A percentile compares a stretch with the other conserved stretches of the same genome.
Conservation (phyloP, 1,284 basidiomycete species). For the Tetrapyrgos nigripes region DNA sequence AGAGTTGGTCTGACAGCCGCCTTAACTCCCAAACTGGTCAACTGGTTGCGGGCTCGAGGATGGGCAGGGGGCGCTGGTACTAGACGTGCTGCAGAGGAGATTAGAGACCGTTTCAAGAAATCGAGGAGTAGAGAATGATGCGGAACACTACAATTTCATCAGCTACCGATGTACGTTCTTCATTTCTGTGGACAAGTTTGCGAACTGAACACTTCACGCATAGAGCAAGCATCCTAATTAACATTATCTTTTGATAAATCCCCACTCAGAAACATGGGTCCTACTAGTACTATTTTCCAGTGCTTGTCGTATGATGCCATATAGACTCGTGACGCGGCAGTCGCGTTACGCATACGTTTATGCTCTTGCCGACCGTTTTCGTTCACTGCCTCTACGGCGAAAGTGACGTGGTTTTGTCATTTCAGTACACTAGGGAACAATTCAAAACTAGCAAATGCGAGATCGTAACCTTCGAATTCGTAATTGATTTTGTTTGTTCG, state of each 20-base stretch:
- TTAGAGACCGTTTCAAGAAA: conserved; percentile 60
- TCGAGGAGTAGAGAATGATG: conserved; percentile 29
- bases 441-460: conserved; percentile 93
- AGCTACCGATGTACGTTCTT: too few species aligned
- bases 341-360: neutral
- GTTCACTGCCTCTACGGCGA: neutral
- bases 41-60: conserved; percentile 76
- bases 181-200: too few species aligned
- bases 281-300: too few species aligned
- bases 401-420: neutral
- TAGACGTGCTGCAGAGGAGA: conserved; percentile 66
- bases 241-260: neutral
- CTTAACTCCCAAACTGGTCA: conserved; percentile 85
- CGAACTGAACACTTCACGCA: too few species aligned
- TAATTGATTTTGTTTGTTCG: conserved; percentile 98
- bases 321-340: too few species aligned
- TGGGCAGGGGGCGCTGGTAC: conserved; percentile 79
- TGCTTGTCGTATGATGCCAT: too few species aligned
- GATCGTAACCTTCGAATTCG: conserved; percentile 95
- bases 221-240: neutral
- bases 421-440: conserved; percentile 22
- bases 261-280: neutral
- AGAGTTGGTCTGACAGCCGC: conserved; percentile 90
- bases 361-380: neutral
- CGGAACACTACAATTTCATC: too few species aligned